phyloP scores from a whole-genome alignment of 2,329 filamentous ascomycete genomes.

The Teratosphaeria nubilosa region DNA sequence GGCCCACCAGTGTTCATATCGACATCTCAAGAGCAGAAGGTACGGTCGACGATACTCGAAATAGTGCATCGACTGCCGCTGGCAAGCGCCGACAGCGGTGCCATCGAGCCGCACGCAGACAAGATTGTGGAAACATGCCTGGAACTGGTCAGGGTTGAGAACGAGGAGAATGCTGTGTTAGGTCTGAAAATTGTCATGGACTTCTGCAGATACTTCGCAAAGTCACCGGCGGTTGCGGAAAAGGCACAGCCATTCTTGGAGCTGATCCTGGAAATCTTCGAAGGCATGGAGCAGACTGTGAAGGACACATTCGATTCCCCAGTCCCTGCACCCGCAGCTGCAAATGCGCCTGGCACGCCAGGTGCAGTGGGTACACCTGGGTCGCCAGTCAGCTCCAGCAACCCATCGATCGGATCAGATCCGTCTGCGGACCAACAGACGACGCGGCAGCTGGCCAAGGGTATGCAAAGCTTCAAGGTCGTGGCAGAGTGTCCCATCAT shows the following conservation, averaged over 20 bases:
- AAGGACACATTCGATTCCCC: constrained; percentile 79
- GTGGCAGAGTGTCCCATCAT: constrained; percentile 97
- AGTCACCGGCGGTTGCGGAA: constrained; percentile 53
- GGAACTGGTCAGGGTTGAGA: constrained; percentile 78
- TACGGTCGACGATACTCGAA: constrained; percentile 88
- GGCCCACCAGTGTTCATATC: constrained; percentile 86
- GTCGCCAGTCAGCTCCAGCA: constrained; percentile 73
- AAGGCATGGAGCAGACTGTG: constrained; percentile 91
- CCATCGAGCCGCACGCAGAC: constrained; percentile 76
- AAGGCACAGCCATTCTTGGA: constrained; percentile 85
- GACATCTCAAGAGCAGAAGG: constrained; percentile 81
- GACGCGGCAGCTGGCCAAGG: constrained; percentile 70
- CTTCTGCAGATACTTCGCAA: constrained; percentile 84
- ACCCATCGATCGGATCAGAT: constrained; percentile 44
- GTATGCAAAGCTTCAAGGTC: constrained; percentile 98
- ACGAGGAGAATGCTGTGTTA: constrained; percentile 96
- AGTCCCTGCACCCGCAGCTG: constrained; percentile 45
- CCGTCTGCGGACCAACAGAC: constrained; percentile 68
- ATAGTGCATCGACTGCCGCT: constrained; percentile 80
- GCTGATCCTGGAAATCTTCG: constrained; percentile 90
- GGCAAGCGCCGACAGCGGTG: constrained; percentile 52
- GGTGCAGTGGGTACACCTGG: constrained; percentile 58
- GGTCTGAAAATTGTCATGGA: constrained; percentile 98
- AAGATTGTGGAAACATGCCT: constrained; percentile 87
- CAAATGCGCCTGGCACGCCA: constrained; percentile 55